These are phyloP conservation scores for Periconia sp. DNA, from an alignment of 2,329 filamentous ascomycete genomes.

Conservation along the genomic window DNA sequence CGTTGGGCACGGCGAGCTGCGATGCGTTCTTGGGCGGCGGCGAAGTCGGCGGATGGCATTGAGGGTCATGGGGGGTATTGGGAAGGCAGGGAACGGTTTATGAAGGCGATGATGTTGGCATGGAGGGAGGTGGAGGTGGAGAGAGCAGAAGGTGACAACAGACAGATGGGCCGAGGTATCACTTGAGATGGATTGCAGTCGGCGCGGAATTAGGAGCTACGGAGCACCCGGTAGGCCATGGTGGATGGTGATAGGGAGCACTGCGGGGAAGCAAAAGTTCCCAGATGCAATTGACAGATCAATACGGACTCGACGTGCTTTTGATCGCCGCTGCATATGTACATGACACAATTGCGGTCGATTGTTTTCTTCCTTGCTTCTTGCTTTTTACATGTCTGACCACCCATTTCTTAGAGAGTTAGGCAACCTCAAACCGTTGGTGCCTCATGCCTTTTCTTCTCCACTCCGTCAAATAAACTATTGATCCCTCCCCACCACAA, in stretches of 20 bases:
- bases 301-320: too few species aligned
- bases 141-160: conserved; percentile 15
- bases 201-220: conserved; percentile 2
- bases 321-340: too few species aligned
- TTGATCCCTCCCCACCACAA: not conserved
- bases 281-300: too few species aligned
- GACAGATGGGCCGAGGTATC: conserved; percentile 31
- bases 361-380: not conserved
- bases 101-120: not conserved
- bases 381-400: conserved; percentile 11
- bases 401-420: conserved; percentile 4
- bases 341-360: too few species aligned
- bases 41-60: conserved; percentile 67
- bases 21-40: conserved; percentile 85
- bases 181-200: conserved; percentile 5
- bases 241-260: conserved; percentile 15
- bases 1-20: conserved; percentile 76
- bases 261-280: conserved; percentile 17
- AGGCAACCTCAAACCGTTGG: conserved; percentile 13
- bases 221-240: not conserved
- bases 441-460: conserved; percentile 8
- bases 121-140: conserved; percentile 2
- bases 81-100: not conserved
- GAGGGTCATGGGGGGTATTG: conserved; percentile 16
- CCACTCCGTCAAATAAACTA: not conserved